Conservation (phyloP, 2,329 filamentous ascomycete species). For the Podosphaera aphanis region DNA sequence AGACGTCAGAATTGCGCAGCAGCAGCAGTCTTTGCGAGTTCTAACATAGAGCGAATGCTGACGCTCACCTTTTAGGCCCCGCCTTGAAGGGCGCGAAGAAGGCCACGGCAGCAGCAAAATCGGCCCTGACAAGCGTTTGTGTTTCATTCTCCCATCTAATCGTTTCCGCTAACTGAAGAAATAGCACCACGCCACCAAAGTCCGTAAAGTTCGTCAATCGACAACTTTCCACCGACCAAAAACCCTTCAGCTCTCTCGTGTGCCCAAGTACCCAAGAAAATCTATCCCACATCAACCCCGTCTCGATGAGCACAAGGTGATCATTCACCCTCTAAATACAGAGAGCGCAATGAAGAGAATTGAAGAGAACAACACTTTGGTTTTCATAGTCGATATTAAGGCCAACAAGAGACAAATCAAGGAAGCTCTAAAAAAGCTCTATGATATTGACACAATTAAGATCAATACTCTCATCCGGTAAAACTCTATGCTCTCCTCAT, state of each 20-base stretch:
- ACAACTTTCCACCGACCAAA: slow-evolving; percentile 97
- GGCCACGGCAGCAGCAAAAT: slow-evolving; percentile 86
- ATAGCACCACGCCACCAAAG: slow-evolving; percentile 58
- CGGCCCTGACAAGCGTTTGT: slow-evolving; percentile 87
- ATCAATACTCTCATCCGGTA: slow-evolving; percentile 97
- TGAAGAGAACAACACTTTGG: slow-evolving; percentile 99
- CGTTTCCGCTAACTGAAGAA: slow-evolving; percentile 8
- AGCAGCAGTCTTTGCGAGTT: slow-evolving; percentile 60
- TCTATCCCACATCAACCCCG: slow-evolving; percentile 72
- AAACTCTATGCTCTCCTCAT: not conserved
- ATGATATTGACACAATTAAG: slow-evolving; percentile 95
- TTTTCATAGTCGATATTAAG: slow-evolving; percentile 93
- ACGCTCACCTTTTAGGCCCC: slow-evolving; percentile 35
- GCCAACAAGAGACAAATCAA: slow-evolving; percentile 99
- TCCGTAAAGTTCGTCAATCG: slow-evolving; percentile 73
- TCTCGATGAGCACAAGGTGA: slow-evolving; percentile 93
- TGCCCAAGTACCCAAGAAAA: slow-evolving; percentile 93
- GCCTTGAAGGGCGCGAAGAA: slow-evolving; percentile 46
- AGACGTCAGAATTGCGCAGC: slow-evolving; percentile 21
- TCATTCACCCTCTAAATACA: slow-evolving; percentile 96
- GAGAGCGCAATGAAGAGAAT: slow-evolving; percentile 99
- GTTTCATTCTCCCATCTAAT: slow-evolving; percentile 19
- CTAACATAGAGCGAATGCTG: slow-evolving; percentile 45
- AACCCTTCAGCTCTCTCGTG: slow-evolving; percentile 74
- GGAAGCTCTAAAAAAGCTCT: slow-evolving; percentile 92